Base-by-base conservation (phyloP, 2,329 filamentous ascomycete species). In the Zasmidium citrigriseum region DNA sequence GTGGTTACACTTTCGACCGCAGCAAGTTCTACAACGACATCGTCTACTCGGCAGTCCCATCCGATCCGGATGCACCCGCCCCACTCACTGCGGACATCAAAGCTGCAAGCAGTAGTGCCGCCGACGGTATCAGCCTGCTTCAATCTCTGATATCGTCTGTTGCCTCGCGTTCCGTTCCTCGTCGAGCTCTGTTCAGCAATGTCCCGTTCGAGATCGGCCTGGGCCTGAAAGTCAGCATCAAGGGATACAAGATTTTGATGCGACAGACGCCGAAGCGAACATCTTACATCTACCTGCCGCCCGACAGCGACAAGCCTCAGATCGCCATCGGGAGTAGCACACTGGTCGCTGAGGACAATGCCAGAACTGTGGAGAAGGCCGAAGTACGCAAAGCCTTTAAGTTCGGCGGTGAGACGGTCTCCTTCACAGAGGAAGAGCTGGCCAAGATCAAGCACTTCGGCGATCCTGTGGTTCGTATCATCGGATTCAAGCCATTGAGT, bases 11-110 rank as follows among this genome's bases (percentile, higher is more conserved):
- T 29, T 99, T 99, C 70, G 89, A 96, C 64, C 80, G 90, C 3
- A 81, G 85, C 57, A 93, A 89, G 58, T 99, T 99, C 75, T 99
- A 97, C 74, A 91, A 98, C 75, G 90, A 93, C 81, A 95, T 99
- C 50, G 88, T 98, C 59, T 98, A 98, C 75, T 89, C 88, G 58
- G 84, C 80, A 3, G 78, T 90, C 29, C 85, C 89, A 3, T 78
- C 82, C 11, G 86, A 91, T 47, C 90, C 91, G 57, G 89, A 89
- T 64, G 86, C 85, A 2, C 82, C 84, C 11, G 77, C 80, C 7
- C 79, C 83, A 38, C 73, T 85, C 10, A 78, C 74, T 9, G 77
- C 55, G 69, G 83, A 70, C 38, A 81, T 88, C 48, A 84, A 87
- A 49, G 55, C 70, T 55, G 70, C 69, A 12, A 80, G 86, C 1